These are phyloP conservation scores for Achaetomium macrosporum DNA, from an alignment of 2,329 filamentous ascomycete species.

Conservation along the genomic window DNA sequence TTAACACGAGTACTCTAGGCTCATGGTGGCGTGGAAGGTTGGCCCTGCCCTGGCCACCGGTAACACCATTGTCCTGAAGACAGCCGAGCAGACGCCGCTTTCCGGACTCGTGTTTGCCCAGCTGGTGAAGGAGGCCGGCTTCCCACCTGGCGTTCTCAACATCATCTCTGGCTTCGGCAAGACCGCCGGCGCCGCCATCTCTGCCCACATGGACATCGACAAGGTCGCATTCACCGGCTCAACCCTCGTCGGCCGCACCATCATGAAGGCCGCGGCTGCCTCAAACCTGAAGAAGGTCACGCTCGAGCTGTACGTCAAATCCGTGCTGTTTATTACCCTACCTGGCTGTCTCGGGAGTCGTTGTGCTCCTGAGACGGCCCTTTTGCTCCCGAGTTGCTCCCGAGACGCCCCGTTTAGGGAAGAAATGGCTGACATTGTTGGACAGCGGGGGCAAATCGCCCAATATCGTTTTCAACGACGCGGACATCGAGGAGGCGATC, in stretches of 20 bases:
- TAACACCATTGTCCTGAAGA: conserved; percentile 69
- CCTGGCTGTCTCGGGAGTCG: too few relatives aligned
- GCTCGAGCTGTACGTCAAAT: conserved; percentile 69
- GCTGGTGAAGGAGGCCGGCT: conserved; percentile 68
- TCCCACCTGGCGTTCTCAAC: conserved; percentile 73
- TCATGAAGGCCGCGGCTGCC: conserved; percentile 73
- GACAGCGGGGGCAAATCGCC: conserved; percentile 77
- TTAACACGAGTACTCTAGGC: too few relatives aligned
- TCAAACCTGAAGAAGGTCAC: conserved; percentile 81
- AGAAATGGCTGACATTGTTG: too few relatives aligned
- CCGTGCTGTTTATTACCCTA: too few relatives aligned
- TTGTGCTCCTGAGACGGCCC: too few relatives aligned
- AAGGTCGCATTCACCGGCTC: conserved; percentile 81
- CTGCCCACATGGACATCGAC: conserved; percentile 73
- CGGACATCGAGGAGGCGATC: conserved; percentile 70
- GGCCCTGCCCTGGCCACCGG: conserved; percentile 66
- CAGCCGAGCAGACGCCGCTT: conserved; percentile 70
- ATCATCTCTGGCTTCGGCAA: conserved; percentile 73
- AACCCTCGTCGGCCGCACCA: conserved; percentile 64
- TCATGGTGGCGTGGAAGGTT: conserved; percentile 81
- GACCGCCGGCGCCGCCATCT: conserved; percentile 68
- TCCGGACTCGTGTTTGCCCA: conserved; percentile 60
- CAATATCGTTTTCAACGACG: conserved; percentile 74
- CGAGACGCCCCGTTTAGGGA: too few relatives aligned
- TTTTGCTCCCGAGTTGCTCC: too few relatives aligned